Evolutionary conservation across 2,329 filamentous ascomycete species (phyloP), one percentile per base, ranked within the genome.

Genomic region (Plenodomus biglobosus): DNA sequence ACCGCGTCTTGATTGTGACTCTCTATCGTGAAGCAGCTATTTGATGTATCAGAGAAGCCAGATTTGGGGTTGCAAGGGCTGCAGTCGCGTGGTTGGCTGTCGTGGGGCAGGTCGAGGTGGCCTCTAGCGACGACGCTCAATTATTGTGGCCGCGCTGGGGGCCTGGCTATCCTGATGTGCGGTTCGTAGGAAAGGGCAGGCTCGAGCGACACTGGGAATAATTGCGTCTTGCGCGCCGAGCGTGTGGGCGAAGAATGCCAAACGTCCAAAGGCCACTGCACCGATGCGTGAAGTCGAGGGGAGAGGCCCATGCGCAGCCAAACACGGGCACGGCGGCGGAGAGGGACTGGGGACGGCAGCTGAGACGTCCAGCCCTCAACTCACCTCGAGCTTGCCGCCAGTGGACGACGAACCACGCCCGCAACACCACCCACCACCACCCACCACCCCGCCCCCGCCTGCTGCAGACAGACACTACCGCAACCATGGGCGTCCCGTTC

Each of bases 401-500:
- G 38, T 48, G 45, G 40, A 44, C 48, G 46, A 50, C 35, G 48
- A 50, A 42, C 56, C 52, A 47, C 56, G 55, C 51, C 54, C 52
- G 48, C 58, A 52, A 54, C 56, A 53, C 49, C 50, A 55, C 56
- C n/a, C 46, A 48, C 63, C 39, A 32, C 27, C 27, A 10, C 22
- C 22, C 22, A 24, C 5, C 22, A 24, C 22, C 5, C 22, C 22
- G 11, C 22, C 22, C 22, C 22, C 22, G 22, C 22, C 22, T n/a
- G n/a, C n/a, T n/a, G n/a, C n/a, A n/a, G n/a, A n/a, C n/a, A 53
- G 50, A 46, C 52, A 63, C 65, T 47, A 52, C 59, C 55, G 61
- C 65, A 69, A 76, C 56, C 57, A 85, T 85, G 84, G 82, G 82
- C 72, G 81, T 86, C 54, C 84, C 84, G 38, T 86, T 86, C 70